A percentile compares a stretch with the other conserved stretches of the same genome.
Conservation (phyloP, 2,329 filamentous ascomycete genomes). For the Leptographium radiaticola region DNA sequence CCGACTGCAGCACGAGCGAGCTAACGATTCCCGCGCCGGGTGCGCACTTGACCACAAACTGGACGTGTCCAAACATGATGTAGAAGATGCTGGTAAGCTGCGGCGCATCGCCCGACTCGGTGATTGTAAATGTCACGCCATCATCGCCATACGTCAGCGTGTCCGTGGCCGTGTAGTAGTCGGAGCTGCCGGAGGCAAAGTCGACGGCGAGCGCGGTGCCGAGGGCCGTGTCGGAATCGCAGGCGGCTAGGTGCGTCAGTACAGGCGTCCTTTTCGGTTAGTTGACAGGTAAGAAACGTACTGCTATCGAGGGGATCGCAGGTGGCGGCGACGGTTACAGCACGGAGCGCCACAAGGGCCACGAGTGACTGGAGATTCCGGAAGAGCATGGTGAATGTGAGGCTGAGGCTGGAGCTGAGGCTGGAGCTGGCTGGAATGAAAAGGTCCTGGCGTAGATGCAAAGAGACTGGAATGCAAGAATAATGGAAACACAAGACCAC, state of each 20-base stretch:
- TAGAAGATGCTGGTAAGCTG: conserved; percentile 86
- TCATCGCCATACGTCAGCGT: conserved; percentile 60
- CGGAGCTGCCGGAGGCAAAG: conserved; percentile 65
- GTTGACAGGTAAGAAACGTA: not conserved
- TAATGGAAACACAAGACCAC: no score
- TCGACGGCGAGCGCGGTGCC: conserved; percentile 74
- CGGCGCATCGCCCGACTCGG: conserved; percentile 67
- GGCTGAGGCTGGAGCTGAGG: not conserved
- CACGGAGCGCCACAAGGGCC: not conserved
- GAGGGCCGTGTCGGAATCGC: conserved; percentile 65
- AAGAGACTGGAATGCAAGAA: no score
- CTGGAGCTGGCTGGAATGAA: no score
- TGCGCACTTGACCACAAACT: conserved; percentile 73
- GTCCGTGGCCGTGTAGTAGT: conserved; percentile 61
- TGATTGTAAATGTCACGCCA: conserved; percentile 72
- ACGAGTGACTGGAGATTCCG: not conserved
- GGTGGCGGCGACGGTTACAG: conserved; percentile 5
- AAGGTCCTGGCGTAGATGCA: no score
- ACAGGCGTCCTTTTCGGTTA: no score
- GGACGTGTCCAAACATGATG: conserved; percentile 96
- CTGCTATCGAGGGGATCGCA: not conserved
- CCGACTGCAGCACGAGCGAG: conserved; percentile 80
- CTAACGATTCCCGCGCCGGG: conserved; percentile 87
- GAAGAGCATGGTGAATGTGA: no score
- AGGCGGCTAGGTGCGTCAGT: conserved; percentile 31